phyloP scores from a whole-genome alignment of 148 eudicot species.

The Rhododendron griersonianum region DNA sequence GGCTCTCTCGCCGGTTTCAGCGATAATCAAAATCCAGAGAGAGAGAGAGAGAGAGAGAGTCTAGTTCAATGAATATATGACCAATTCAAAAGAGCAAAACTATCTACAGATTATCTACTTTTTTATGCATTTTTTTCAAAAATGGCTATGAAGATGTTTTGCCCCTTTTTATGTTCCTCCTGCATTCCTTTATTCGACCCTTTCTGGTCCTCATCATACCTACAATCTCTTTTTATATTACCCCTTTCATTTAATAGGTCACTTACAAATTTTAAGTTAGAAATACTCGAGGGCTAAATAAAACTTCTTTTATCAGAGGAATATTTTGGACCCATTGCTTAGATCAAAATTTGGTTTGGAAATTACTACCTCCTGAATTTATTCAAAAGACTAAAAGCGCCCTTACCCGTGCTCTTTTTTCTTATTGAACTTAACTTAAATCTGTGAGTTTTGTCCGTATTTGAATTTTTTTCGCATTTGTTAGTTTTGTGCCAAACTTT shows the following conservation, averaged over 20 bases:
- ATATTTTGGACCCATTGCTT: background rate
- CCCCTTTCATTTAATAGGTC: background rate
- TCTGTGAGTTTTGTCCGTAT: no score
- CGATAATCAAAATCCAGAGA: no score
- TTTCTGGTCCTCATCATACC: background rate
- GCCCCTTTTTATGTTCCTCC: background rate
- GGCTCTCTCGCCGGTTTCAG: background rate
- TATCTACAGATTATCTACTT: background rate
- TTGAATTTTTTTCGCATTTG: no score
- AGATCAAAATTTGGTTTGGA: background rate
- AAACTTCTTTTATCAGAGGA: background rate
- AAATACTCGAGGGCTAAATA: background rate
- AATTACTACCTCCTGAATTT: background rate
- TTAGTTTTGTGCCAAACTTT: no score
- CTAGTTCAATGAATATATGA: background rate
- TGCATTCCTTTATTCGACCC: background rate
- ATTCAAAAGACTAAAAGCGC: background rate
- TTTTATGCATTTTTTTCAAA: background rate
- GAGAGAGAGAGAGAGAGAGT: no score
- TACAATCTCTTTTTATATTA: background rate
- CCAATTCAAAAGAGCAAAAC: background rate
- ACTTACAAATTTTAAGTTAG: background rate
- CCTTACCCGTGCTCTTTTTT: no score
- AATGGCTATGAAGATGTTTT: background rate
- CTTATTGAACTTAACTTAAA: no score